Base-by-base conservation (phyloP, 768 basidiomycete genomes). In the Vishniacozyma victoriae region DNA sequence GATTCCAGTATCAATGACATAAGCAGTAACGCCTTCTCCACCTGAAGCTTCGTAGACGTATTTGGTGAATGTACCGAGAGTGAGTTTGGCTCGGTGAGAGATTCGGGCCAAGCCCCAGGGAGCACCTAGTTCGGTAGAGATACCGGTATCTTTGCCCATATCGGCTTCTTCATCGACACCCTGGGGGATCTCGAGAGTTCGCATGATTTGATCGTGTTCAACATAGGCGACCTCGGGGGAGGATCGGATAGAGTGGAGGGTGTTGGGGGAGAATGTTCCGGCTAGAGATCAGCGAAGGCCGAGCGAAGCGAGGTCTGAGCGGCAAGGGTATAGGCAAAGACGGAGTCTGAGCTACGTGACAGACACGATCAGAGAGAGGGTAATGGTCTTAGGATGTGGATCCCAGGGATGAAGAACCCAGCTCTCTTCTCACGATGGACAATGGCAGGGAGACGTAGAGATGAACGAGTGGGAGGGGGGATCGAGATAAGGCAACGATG, bases 131-230 rank as follows among this genome's bases (percentile, higher is more conserved):
- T 66, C 66, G 37, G 62, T 49, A 15, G 53, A 25, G 26, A 62
- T 57, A 37, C 41, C 49, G 5, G 50, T 33, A 16, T 54, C 53
- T 41, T 64, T 50, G 1, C 41, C 55, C 23, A 33, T 23, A 29
- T 19, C 54, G 22, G 44, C 29, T 29, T 53, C 37, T 25, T 67
- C 66, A 26, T 65, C 64, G 26, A 65, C 61, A 41, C 63, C 69
- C 5, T 52, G 59, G 53, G 70, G 62, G 48, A 75, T 59, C 1
- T 83, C 83, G 57, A 78, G 78, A 2, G 86, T 84, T 50, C 76
- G 79, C n/a, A 97, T 89, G 60, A 92, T 76, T 76, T 95, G 91
- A 77, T 99, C 95, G 48, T 78, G 80, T 78, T 99, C 95, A 44
- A 99, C 77, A 65, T 85, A 93, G 15, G 82, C 85, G 25, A 99